Evolutionary conservation across 192 early-diverging fungal species (phyloP).

Genomic region (Spinellus fusiger): DNA sequence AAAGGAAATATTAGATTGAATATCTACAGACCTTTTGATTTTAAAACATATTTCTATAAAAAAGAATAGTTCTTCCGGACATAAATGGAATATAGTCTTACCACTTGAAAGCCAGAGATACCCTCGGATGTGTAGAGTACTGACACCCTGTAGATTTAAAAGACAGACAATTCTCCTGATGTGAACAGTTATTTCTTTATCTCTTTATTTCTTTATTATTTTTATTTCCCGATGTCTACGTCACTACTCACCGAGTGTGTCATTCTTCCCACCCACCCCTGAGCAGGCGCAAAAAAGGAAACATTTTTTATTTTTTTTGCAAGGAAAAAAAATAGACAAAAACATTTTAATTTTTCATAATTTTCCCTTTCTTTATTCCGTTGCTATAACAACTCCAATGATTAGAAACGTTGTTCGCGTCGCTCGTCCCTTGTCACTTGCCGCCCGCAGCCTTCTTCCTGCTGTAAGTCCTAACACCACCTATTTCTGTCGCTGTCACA

Average conservation of each 20-base stretch:
- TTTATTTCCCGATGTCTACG: background rate
- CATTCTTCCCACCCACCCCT: background rate
- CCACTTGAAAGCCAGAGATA: too few relatives aligned
- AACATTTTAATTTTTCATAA: background rate
- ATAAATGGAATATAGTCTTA: too few relatives aligned
- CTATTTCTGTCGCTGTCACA: background rate
- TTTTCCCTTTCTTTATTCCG: slow-evolving; percentile 8
- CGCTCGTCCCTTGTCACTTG: slow-evolving; percentile 43
- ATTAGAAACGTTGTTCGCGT: slow-evolving; percentile 47
- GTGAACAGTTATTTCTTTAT: too few relatives aligned
- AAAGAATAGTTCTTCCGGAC: too few relatives aligned
- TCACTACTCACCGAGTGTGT: background rate
- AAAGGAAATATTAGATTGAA: too few relatives aligned
- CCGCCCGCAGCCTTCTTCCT: slow-evolving; percentile 42
- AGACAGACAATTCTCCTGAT: too few relatives aligned
- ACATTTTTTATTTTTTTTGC: too few relatives aligned
- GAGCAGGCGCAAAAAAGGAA: background rate
- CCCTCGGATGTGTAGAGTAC: too few relatives aligned
- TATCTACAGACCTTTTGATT: too few relatives aligned
- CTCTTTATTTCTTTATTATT: background rate
- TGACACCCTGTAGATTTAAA: too few relatives aligned
- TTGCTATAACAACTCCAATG: slow-evolving; percentile 31
- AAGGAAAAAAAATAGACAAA: background rate
- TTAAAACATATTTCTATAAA: too few relatives aligned
- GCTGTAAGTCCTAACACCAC: slow-evolving; percentile 27